phyloP scores from a whole-genome alignment of 805 yeast species.

The Hanseniaspora mollemarum region DNA sequence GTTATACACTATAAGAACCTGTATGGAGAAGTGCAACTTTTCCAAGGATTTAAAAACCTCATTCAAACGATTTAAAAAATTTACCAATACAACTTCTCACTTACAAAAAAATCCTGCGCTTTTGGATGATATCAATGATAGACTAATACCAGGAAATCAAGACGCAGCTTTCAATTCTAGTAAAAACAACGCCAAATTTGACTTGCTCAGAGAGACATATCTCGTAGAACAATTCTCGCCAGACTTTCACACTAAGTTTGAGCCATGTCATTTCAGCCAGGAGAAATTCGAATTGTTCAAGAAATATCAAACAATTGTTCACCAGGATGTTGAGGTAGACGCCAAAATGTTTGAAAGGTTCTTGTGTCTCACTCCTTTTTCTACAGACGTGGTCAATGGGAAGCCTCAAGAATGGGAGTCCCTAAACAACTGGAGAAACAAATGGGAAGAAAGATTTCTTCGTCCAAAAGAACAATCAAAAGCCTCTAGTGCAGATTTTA shows the following conservation, averaged over 20 bases:
- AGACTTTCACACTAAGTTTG: constrained; percentile 37
- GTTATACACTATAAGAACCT: constrained; percentile 64
- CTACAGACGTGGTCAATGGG: constrained; percentile 22
- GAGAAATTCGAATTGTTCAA: constrained; percentile 55
- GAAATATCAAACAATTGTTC: constrained; percentile 62
- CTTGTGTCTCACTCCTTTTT: constrained; percentile 59
- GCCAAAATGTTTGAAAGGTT: constrained; percentile 47
- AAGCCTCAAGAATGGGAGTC: constrained; percentile 24
- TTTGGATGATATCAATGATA: background rate
- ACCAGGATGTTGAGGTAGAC: constrained; percentile 46
- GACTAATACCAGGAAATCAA: constrained; percentile 8
- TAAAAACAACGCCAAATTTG: constrained; percentile 18
- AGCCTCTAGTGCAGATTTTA: background rate
- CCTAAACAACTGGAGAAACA: constrained; percentile 32
- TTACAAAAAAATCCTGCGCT: background rate
- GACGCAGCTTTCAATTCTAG: constrained; percentile 14
- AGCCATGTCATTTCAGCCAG: constrained; percentile 38
- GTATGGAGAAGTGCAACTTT: constrained; percentile 35
- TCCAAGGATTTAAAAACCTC: constrained; percentile 57
- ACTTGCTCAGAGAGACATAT: constrained; percentile 30
- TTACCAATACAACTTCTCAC: constrained; percentile 7
- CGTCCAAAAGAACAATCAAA: background rate
- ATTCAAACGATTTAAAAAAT: constrained; percentile 45
- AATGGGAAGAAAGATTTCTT: constrained; percentile 16
- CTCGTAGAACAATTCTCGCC: constrained; percentile 30